Base-by-base conservation (phyloP, 2,329 filamentous ascomycete genomes). In the Ophiostoma fasciatum region DNA sequence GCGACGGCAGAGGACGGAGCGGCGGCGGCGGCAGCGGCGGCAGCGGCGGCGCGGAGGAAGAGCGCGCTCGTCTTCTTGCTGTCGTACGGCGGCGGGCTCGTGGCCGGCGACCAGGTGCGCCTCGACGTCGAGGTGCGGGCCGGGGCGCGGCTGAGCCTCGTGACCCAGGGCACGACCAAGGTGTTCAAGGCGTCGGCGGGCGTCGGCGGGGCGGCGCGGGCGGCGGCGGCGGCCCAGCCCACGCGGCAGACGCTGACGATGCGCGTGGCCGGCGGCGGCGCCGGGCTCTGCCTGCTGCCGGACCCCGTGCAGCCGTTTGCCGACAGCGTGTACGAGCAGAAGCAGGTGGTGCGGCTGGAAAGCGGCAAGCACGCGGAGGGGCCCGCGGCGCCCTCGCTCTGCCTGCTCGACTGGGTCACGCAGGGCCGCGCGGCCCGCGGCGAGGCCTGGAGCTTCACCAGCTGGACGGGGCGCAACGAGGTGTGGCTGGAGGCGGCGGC, bases 241-340 rank as follows among this genome's bases (percentile, higher is more conserved):
- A 79, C 76, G 2, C 62, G 64, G 15, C 77, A 81, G 54, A 61
- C 52, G 1, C 54, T 81, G 40, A 53, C 59, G 11, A 64, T 71
- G 22, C 53, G 54, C 4, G 58, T 81, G 35, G 58, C 62, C 18
- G 48, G 61, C 12, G 61, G 56, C 17, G 61, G 56, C 17, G 71
- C 63, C 7, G 68, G 65, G 1, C 60, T 80, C 12, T 78, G 76
- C 49, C 63, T 80, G 42, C 68, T 96, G 10, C 90, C 90, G 0
- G 90, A 98, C 53, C 90, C 90, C 1, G 81, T 93, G 4, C 88
- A 94, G 53, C 90, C 90, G 0, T 96, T 93, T 53, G 76, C 74
- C 42, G 70, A 73, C 43, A 92, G 83, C 50, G 72, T 80, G 29
- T 96, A 94, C 56, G 73, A 80, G 47, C 90, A 96, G 57, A 68